Evolutionary conservation across 2,329 filamentous ascomycete genomes (phyloP).

Genomic region (Alternaria sp.): DNA sequence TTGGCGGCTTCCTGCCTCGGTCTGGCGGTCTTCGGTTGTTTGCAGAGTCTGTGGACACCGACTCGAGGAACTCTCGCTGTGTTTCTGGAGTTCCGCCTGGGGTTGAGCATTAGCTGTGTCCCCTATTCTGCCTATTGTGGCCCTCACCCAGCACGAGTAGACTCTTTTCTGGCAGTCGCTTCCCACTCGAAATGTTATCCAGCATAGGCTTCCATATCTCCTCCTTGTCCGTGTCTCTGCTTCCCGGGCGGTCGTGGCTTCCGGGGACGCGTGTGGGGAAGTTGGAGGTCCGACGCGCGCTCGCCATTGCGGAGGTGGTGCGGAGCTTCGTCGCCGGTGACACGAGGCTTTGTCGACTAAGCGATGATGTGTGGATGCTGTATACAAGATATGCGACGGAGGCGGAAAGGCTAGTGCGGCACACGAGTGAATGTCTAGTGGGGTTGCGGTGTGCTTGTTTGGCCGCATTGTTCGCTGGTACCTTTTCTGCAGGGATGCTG

Average conservation of each 20-base stretch:
- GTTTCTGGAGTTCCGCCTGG: conserved; percentile 81
- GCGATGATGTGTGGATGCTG: neutral
- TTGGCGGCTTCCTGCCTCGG: conserved; percentile 68
- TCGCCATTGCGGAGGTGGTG: conserved; percentile 47
- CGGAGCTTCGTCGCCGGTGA: conserved; percentile 23
- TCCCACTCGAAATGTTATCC: conserved; percentile 87
- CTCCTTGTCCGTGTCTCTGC: conserved; percentile 74
- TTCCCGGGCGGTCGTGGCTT: conserved; percentile 48
- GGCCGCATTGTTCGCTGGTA: conserved; percentile 30
- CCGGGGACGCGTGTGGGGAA: conserved; percentile 38
- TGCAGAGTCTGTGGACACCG: conserved; percentile 51
- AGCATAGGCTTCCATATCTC: conserved; percentile 96
- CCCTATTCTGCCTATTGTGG: conserved; percentile 14
- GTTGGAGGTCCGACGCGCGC: conserved; percentile 41
- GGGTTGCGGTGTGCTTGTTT: conserved; percentile 32
- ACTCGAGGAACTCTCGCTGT: conserved; percentile 81
- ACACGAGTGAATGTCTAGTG: conserved; percentile 22
- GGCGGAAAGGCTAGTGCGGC: conserved; percentile 20
- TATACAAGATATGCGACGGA: neutral
- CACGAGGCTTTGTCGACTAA: neutral
- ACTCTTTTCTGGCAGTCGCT: conserved; percentile 90
- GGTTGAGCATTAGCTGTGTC: conserved; percentile 27
- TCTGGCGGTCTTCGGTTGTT: conserved; percentile 61
- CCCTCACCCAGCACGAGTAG: conserved; percentile 79
- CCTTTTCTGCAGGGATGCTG: conserved; percentile 42